A percentile compares a stretch with the other conserved stretches of the same genome.
Conservation (phyloP, 371 early-diverging fungal species). For the Lichtheimia ramosa region DNA sequence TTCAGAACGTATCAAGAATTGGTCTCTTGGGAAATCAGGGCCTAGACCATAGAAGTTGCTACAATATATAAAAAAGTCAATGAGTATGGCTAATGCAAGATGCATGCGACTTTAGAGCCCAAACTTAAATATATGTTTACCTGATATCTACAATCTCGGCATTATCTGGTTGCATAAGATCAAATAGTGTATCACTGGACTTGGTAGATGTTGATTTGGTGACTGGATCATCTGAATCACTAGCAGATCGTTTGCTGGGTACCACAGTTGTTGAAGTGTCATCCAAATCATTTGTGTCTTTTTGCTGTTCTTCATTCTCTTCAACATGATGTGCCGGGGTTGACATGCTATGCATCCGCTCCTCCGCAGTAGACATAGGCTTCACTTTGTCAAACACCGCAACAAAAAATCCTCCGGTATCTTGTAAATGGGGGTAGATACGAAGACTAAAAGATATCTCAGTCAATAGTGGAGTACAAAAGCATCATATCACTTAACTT, state of each 20-base stretch:
- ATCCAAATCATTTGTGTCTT: neutral
- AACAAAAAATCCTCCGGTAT: conserved; percentile 99
- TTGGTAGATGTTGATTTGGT: conserved; percentile 23
- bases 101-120: neutral
- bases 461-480: neutral
- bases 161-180: conserved; percentile 61
- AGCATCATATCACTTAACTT: conserved; percentile 7
- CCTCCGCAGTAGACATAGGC: conserved; percentile 53
- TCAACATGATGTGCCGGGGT: conserved; percentile 3
- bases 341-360: neutral
- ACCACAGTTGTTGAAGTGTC: neutral
- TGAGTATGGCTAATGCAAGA: neutral
- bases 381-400: conserved; percentile 93
- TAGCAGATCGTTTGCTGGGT: conserved; percentile 27
- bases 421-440: conserved; percentile 94
- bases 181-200: conserved; percentile 69
- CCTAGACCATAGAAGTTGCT: conserved; percentile 74
- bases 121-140: conserved; percentile 9
- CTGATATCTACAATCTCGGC: conserved; percentile 58
- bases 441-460: conserved; percentile 61
- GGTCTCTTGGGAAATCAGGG: conserved; percentile 72
- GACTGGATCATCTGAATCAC: conserved; percentile 3
- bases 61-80: conserved; percentile 4
- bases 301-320: conserved; percentile 16
- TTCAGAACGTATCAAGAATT: conserved; percentile 83